phyloP scores from a whole-genome alignment of 1,284 basidiomycete species.

The Mycocalia duriaeana region DNA sequence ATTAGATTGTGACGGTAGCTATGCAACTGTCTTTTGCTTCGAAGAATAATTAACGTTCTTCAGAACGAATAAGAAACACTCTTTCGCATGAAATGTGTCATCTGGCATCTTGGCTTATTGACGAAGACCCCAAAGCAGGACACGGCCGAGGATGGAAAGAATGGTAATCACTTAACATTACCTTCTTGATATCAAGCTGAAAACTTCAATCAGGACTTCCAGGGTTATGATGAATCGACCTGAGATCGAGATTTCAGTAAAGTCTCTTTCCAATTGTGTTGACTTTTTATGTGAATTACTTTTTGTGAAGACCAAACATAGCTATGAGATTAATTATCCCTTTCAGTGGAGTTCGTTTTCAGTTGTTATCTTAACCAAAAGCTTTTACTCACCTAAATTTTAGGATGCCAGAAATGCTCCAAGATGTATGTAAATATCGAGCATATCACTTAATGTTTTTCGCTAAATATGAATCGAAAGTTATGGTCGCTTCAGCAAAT shows the following conservation, averaged over 20 bases:
- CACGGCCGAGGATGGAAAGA: slow-evolving; percentile 67
- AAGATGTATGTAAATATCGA: slow-evolving; percentile 47
- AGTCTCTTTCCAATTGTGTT: slow-evolving; percentile 10
- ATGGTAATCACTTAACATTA: slow-evolving; percentile 37
- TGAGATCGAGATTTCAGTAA: slow-evolving; percentile 70
- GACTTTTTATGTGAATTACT: neutral
- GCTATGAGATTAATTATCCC: slow-evolving; percentile 74
- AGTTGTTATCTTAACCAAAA: slow-evolving; percentile 2
- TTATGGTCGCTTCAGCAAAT: slow-evolving; percentile 75
- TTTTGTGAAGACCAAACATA: slow-evolving; percentile 55
- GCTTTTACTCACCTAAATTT: slow-evolving; percentile 3
- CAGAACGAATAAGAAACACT: slow-evolving; percentile 74
- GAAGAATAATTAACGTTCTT: neutral
- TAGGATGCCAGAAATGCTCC: slow-evolving; percentile 62
- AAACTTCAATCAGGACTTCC: slow-evolving; percentile 42
- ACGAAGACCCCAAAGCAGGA: slow-evolving; percentile 57
- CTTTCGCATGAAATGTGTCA: slow-evolving; percentile 88
- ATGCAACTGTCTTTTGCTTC: neutral
- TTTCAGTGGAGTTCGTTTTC: slow-evolving; percentile 67
- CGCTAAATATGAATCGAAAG: slow-evolving; percentile 28
- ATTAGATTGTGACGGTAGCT: slow-evolving; percentile 64
- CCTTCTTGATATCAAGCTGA: neutral
- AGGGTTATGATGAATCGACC: slow-evolving; percentile 58
- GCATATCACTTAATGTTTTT: neutral
- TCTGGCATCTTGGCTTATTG: slow-evolving; percentile 77